Base-by-base conservation (phyloP, 2,329 filamentous ascomycete species). In the Penicillium sp. region DNA sequence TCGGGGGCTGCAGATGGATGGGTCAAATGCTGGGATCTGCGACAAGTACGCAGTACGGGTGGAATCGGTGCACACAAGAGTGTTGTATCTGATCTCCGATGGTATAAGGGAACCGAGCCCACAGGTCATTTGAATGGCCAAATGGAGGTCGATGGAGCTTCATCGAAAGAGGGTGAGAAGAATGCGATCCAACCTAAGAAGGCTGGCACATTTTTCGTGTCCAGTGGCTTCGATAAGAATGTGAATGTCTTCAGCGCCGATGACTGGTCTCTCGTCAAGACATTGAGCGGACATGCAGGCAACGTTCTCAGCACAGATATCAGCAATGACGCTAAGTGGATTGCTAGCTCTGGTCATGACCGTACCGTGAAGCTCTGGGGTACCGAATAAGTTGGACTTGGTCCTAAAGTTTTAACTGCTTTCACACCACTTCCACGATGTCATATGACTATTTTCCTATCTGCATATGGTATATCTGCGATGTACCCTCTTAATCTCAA, bases 1-100 rank as follows among this genome's bases (percentile, higher is more conserved):
- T 92, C 92, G 0, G 93, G 92, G 1, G 96, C 92, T 14, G 91
- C 88, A 2, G 95, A 99, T 70, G 93, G 93, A 19, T 98, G 95
- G 85, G 87, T 96, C 69, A 98, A 97, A 75, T 97, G 93, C 76
- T 99, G 95, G 95, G 95, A 99, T 71, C 83, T 99, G 52, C 87
- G 95, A 46, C 93, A 95, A 68, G 93, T 98, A 48, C 85, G 90
- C 66, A 87, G 88, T 61, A 88, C 86, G 0, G 93, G 91, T 13
- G 90, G 90, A 19, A 89, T 99, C 24, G 95, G 93, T 48, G 93
- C 95, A 7, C 95, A 99, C 73, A 89, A 86, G 49, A 93, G 91
- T 62, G 90, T 95, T 33, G 93, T 99, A 8, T 95, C 92, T 1
- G 95, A 99, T 73, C 78, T 99, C 61, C 83, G 92, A 61, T 98